phyloP scores from a whole-genome alignment of 495 filamentous ascomycete species.

The Hypoxylon perforatum region DNA sequence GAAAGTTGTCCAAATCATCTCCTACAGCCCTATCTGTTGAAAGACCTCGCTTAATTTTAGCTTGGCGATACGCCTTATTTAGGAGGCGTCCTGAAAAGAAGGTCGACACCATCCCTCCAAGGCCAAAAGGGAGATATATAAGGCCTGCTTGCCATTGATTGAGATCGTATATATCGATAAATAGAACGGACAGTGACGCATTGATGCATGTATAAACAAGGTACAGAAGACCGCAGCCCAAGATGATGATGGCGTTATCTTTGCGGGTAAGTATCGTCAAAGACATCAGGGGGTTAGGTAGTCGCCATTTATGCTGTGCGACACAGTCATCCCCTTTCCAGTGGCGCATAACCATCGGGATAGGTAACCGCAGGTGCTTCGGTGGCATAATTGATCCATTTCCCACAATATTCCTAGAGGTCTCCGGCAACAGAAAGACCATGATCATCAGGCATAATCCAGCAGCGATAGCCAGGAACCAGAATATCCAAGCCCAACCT shows the following conservation, averaged over 20 bases:
- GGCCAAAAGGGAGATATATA: conserved; percentile 35
- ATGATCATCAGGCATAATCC: conserved; percentile 45
- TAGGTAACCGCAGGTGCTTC: conserved; percentile 43
- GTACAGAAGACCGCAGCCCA: conserved; percentile 27
- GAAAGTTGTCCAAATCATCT: no score
- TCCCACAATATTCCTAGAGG: conserved; percentile 66
- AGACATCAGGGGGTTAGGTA: not conserved
- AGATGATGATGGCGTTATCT: not conserved
- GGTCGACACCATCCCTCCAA: no score
- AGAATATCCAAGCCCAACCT: not conserved
- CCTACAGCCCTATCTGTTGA: no score
- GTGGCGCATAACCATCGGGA: not conserved
- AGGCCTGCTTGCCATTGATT: conserved; percentile 26
- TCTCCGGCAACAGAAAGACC: conserved; percentile 61
- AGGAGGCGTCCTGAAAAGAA: no score
- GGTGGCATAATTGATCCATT: conserved; percentile 39
- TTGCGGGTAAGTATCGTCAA: conserved; percentile 1
- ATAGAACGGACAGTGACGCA: conserved; percentile 34
- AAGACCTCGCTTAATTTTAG: no score
- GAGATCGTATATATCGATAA: conserved; percentile 27
- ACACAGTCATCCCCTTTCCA: not conserved
- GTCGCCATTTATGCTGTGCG: no score
- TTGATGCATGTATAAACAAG: conserved; percentile 28
- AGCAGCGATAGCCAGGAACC: not conserved
- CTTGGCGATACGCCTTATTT: no score